A percentile compares a stretch with the other conserved stretches of the same genome.
phyloP scores from a whole-genome alignment of 176 grass and related monocot genomes.

The Oryza glumipatula region DNA sequence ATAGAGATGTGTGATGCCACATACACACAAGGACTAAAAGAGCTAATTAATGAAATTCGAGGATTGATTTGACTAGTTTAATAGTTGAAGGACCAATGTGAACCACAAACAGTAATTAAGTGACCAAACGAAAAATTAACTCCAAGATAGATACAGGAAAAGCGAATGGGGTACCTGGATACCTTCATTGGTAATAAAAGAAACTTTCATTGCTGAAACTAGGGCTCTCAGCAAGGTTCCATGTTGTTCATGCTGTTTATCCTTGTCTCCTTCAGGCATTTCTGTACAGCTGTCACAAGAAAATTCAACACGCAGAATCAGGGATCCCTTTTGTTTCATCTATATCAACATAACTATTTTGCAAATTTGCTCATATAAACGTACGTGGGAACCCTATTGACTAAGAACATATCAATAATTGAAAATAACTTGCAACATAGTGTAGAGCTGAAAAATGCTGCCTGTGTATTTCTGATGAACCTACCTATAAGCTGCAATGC shows the following conservation, averaged over 20 bases:
- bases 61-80: not conserved
- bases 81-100: not conserved
- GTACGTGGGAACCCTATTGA: not conserved
- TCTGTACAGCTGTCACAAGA: constrained; percentile 50
- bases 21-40: not conserved
- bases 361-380: not conserved
- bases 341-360: constrained; percentile 1
- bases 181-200: constrained; percentile 51
- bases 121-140: not conserved
- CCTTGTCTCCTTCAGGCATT: constrained; percentile 51
- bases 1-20: not conserved
- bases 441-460: not conserved
- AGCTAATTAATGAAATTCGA: not conserved
- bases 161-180: constrained; percentile 55
- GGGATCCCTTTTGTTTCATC: constrained; percentile 18
- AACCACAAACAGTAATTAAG: not conserved
- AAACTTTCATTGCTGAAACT: constrained; percentile 67
- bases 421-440: not conserved
- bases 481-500: constrained; percentile 63
- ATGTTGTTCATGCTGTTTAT: constrained; percentile 50
- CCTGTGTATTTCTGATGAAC: not conserved
- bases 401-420: not conserved
- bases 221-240: constrained; percentile 60
- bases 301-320: constrained; percentile 37
- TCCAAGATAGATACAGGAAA: constrained; percentile 19